These are phyloP conservation scores for Pseudogymnoascus sp. DNA, from an alignment of 2,329 filamentous ascomycete genomes.

Conservation along the genomic window DNA sequence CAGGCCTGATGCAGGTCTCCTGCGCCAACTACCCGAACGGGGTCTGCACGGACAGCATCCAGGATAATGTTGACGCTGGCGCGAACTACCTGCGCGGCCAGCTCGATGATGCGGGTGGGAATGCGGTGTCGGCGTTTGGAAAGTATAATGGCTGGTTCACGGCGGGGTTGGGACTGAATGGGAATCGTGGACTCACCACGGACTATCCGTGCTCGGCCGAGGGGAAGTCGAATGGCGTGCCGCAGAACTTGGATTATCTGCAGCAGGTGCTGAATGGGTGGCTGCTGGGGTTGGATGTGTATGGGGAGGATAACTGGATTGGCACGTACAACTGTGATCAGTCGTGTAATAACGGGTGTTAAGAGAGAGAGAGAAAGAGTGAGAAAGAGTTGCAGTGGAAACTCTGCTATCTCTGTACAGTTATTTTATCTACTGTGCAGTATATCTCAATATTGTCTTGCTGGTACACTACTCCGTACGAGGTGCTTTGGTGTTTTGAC, in stretches of 20 bases:
- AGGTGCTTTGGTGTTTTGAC: neutral
- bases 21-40: slow-evolving; percentile 32
- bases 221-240: slow-evolving; percentile 26
- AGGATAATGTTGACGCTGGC: slow-evolving; percentile 32
- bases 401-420: neutral
- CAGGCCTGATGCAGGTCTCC: slow-evolving; percentile 33
- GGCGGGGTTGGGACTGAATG: slow-evolving; percentile 26
- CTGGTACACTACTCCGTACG: neutral
- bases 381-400: neutral
- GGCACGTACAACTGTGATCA: slow-evolving; percentile 1
- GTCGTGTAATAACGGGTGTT: neutral
- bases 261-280: slow-evolving; percentile 33
- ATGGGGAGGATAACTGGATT: slow-evolving; percentile 4
- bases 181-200: slow-evolving; percentile 26
- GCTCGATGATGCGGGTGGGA: slow-evolving; percentile 24
- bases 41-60: slow-evolving; percentile 28
- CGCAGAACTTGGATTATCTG: slow-evolving; percentile 33
- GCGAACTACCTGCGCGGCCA: slow-evolving; percentile 26
- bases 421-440: neutral
- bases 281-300: slow-evolving; percentile 29
- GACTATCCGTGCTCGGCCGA: slow-evolving; percentile 26
- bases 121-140: slow-evolving; percentile 30
- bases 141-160: slow-evolving; percentile 34
- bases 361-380: too few relatives aligned
- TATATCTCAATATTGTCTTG: neutral